Conservation (phyloP, 2,329 filamentous ascomycete genomes). For the Pestalotiopsis sp. region DNA sequence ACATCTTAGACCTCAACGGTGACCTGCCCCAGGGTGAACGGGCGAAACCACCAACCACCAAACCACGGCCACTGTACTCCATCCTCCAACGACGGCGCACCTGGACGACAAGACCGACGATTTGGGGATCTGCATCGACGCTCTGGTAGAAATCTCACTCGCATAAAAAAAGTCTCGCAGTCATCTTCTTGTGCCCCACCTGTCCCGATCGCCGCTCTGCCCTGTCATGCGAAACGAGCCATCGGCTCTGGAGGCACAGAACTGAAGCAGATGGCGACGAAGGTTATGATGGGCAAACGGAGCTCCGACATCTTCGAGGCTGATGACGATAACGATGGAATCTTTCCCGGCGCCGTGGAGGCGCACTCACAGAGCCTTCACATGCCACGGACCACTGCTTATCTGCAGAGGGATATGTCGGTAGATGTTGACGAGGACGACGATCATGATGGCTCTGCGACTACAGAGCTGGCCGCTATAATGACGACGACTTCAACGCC, state of each 20-base stretch:
- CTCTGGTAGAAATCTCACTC: background rate
- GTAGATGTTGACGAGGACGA: constrained; percentile 26
- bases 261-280: constrained; percentile 16
- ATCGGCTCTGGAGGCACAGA: constrained; percentile 7
- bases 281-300: constrained; percentile 23
- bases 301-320: constrained; percentile 22
- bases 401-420: constrained; percentile 26
- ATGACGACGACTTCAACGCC: constrained; percentile 53
- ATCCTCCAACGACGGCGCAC: background rate
- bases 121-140: background rate
- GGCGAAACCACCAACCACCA: background rate
- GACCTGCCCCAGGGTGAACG: background rate
- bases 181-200: background rate
- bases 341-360: constrained; percentile 23
- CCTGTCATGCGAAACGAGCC: constrained; percentile 14
- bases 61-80: background rate
- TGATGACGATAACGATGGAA: constrained; percentile 19
- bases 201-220: background rate
- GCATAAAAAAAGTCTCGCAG: background rate
- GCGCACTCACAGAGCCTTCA: constrained; percentile 22
- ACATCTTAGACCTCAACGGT: background rate
- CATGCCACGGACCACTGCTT: constrained; percentile 25
- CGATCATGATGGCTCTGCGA: constrained; percentile 39
- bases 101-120: background rate
- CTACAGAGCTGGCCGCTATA: constrained; percentile 43